A percentile compares a stretch with the other conserved stretches of the same genome.
phyloP scores from a whole-genome alignment of 768 basidiomycete genomes.

The Phylloporus rhodoxanthus region DNA sequence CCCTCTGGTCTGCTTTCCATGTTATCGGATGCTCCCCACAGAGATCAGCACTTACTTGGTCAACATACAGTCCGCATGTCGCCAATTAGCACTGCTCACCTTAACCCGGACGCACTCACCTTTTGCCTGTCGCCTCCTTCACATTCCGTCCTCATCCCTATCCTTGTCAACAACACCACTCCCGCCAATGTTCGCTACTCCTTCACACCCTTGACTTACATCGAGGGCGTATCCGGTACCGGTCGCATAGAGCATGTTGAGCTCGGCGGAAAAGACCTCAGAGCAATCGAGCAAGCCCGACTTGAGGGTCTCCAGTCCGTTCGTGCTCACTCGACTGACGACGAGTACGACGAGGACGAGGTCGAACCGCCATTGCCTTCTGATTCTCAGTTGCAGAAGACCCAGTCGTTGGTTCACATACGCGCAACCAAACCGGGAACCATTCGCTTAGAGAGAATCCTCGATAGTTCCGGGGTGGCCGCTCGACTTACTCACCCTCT shows the following conservation, averaged over 20 bases:
- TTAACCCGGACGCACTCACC: conserved; percentile 70
- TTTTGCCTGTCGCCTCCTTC: conserved; percentile 64
- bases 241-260: conserved; percentile 50
- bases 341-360: conserved; percentile 66
- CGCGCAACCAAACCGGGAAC: conserved; percentile 67
- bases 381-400: conserved; percentile 55
- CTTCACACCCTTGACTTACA: conserved; percentile 56
- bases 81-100: conserved; percentile 86
- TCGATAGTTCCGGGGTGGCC: conserved; percentile 63
- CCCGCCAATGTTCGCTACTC: conserved; percentile 68
- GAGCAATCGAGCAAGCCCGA: conserved; percentile 56
- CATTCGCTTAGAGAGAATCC: conserved; percentile 66
- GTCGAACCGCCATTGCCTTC: conserved; percentile 23
- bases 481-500: conserved; percentile 64
- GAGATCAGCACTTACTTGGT: conserved; percentile 65
- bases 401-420: conserved; percentile 71
- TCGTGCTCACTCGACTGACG: conserved; percentile 43
- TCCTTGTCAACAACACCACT: conserved; percentile 88
- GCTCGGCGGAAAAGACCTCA: conserved; percentile 58
- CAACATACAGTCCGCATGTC: conserved; percentile 91
- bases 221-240: conserved; percentile 33
- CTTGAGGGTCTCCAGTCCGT: conserved; percentile 45
- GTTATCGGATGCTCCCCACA: conserved; percentile 30
- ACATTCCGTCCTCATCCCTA: conserved; percentile 62
- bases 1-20: conserved; percentile 47